Conservation (phyloP, 371 early-diverging fungal species). For the Haplosporangium sp. region DNA sequence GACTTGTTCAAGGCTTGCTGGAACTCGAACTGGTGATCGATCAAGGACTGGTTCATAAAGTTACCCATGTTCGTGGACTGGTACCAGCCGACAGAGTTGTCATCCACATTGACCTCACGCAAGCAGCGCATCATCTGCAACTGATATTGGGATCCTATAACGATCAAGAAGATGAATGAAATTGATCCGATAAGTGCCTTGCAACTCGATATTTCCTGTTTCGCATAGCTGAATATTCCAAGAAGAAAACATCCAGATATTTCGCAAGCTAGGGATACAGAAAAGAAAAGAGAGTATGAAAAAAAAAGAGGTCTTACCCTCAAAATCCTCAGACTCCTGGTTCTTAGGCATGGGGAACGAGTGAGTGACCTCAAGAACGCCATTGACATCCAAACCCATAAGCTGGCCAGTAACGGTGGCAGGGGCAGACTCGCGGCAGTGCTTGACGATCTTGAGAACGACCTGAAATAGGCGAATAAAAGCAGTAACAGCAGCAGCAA, state of each 20-base stretch:
- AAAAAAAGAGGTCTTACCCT: conserved; percentile 26
- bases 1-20: conserved; percentile 90
- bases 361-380: conserved; percentile 91
- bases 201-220: neutral
- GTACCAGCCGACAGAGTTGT: conserved; percentile 98
- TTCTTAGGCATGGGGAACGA: conserved; percentile 87
- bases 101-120: conserved; percentile 94
- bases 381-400: conserved; percentile 86
- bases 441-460: conserved; percentile 95
- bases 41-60: conserved; percentile 90
- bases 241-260: neutral
- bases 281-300: neutral
- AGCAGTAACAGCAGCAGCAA: neutral
- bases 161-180: neutral
- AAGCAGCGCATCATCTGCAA: conserved; percentile 93
- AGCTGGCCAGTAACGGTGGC: conserved; percentile 91
- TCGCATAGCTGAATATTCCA: neutral
- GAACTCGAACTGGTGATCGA: conserved; percentile 92
- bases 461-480: conserved; percentile 62
- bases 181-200: conserved; percentile 9
- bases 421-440: conserved; percentile 87
- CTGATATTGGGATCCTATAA: conserved; percentile 84
- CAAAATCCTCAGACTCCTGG: conserved; percentile 56
- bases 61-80: conserved; percentile 89
- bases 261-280: neutral